Evolutionary conservation across 352 stramenopile genomes (phyloP).

Genomic region (Saprolegnia parasitica): DNA sequence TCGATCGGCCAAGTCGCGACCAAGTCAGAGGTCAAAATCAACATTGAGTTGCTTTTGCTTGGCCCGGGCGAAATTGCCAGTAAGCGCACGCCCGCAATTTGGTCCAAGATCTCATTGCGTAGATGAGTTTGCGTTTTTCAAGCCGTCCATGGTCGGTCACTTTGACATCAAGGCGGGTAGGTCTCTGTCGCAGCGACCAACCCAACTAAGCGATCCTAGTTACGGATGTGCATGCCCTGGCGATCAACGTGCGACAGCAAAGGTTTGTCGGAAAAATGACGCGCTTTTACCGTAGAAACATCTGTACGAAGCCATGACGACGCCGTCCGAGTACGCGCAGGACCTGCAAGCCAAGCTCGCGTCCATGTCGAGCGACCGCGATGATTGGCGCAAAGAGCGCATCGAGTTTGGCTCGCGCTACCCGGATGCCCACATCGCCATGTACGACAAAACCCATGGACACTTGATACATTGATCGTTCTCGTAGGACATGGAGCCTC

Average conservation of each 20-base stretch:
- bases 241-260: conserved; percentile 42
- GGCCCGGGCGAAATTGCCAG: conserved; percentile 50
- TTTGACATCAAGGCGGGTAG: conserved; percentile 61
- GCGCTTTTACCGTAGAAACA: not conserved
- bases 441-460: too few relatives aligned
- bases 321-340: conserved; percentile 41
- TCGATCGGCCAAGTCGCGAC: not conserved
- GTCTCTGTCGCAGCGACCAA: not conserved
- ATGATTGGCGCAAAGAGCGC: conserved; percentile 71
- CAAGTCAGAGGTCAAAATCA: conserved; percentile 55
- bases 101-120: not conserved
- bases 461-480: too few relatives aligned
- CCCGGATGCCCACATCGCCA: conserved; percentile 59
- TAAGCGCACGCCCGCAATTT: not conserved
- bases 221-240: conserved; percentile 56
- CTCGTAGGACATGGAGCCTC: conserved; percentile 56
- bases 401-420: conserved; percentile 62
- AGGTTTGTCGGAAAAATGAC: not conserved
- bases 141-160: conserved; percentile 39
- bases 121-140: conserved; percentile 56
- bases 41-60: conserved; percentile 57
- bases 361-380: conserved; percentile 47
- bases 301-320: conserved; percentile 59
- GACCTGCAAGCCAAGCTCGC: conserved; percentile 43
- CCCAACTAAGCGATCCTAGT: conserved; percentile 14